Base-by-base conservation (phyloP, 2,329 filamentous ascomycete genomes). In the Byssothecium circinans region DNA sequence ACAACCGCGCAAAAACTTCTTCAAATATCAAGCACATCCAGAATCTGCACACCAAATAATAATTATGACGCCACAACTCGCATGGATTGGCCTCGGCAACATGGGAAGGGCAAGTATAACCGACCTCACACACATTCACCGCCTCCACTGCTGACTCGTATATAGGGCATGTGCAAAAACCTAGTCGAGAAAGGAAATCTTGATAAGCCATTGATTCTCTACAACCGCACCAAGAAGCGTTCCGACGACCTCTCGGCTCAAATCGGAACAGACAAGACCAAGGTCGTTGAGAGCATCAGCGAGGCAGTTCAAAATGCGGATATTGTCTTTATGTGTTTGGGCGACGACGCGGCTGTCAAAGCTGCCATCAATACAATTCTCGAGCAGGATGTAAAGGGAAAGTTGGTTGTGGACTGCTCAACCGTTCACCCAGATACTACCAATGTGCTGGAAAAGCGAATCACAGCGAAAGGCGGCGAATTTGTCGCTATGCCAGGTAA, bases 371-470 rank as follows among this genome's bases (percentile, higher is more conserved):
- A 78, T 34, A 67, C 77, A 2, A 80, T 86, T 23, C 73, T 89
- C 3, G 61, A 80, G 39, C 64, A 73, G 15, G 74, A 83, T 47
- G 73, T 88, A 15, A 77, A 77, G 22, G 84, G 83, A 52, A 96
- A 95, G 74, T 75, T 94, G 14, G 85, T 96, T 57, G 81, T 95
- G 25, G 91, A 96, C 65, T 91, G 87, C 78, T 94, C 89, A 3
- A 96, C 91, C 20, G 82, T 96, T 29, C 88, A 94, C 69, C 91
- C 91, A 0, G 86, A 91, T 45, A 90, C 88, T 3, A 88, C 88
- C 1, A 81, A 88, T 51, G 77, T 77, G 20, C 71, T 89, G 2
- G 85, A 85, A 20, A 76, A 82, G 57, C 75, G 71, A 20, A 74
- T 87, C 50, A 74, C 75, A 11, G 77, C 68, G 1, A 78, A 78